Evolutionary conservation across 2,329 filamentous ascomycete genomes (phyloP).

Genomic region (Biscogniauxia mediterranea): DNA sequence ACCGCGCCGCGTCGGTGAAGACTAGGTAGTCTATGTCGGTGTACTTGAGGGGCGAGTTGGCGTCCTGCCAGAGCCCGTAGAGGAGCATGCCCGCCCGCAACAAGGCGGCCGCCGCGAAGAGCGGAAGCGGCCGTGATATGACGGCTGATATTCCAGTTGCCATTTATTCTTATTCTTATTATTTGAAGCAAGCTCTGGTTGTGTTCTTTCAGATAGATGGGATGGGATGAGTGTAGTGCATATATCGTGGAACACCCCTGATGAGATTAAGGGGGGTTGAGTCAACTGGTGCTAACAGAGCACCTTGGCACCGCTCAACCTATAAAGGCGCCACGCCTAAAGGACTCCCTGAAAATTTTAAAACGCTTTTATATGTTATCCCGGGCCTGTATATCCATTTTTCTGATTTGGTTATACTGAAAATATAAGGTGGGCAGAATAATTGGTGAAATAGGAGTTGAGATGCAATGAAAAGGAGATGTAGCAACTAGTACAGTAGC

Average conservation of each 20-base stretch:
- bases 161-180: slow-evolving; percentile 21
- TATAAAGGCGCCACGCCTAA: neutral
- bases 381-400: neutral
- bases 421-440: neutral
- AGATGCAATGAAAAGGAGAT: neutral
- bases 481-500: neutral
- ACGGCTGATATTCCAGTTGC: slow-evolving; percentile 28
- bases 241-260: neutral
- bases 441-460: neutral
- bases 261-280: neutral
- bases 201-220: neutral
- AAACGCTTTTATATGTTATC: neutral
- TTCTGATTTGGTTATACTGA: neutral
- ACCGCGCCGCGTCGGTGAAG: slow-evolving; percentile 92
- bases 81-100: slow-evolving; percentile 74
- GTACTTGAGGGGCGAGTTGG: slow-evolving; percentile 89
- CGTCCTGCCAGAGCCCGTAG: slow-evolving; percentile 92
- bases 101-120: slow-evolving; percentile 57
- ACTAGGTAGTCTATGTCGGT: slow-evolving; percentile 99
- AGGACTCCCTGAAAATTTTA: neutral
- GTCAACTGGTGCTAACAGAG: too few relatives aligned
- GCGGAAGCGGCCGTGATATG: slow-evolving; percentile 41
- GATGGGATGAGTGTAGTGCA: too few relatives aligned
- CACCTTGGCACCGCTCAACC: neutral
- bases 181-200: neutral